Evolutionary conservation across 1,139 yeast genomes (phyloP), one percentile per base, ranked within the genome.

Genomic region (Suhomyces maxii): DNA sequence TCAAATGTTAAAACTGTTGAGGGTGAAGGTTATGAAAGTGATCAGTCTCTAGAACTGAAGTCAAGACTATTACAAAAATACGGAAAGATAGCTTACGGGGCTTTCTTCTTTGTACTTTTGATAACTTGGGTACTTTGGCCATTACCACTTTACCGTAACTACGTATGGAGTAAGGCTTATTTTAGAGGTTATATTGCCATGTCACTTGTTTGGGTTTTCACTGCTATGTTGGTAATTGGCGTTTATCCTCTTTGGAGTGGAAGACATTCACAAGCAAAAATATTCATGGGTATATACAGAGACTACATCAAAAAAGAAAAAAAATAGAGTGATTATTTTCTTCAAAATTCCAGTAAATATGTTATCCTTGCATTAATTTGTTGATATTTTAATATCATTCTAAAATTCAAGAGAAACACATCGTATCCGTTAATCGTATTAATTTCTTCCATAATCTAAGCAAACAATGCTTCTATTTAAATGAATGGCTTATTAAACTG

Each of bases 41-140:
- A 25, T 4, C 36, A 44, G 5, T 18, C 30, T 11, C n/a, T 3
- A 6, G 38, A 36, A 25, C 38, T 23, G 13, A 12, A 34, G 26
- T n/a, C 26, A 10, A 33, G 41, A 40, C 8, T 35, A 41, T 13
- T 41, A 42, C n/a, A 55, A 48, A 37, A 42, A 53, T 32, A 43
- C 53, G 3, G 49, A 49, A 8, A 50, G 44, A 48, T 68, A 7
- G 69, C 76, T 3, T 60, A 65, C 36, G 63, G 59, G 12, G 61
- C 70, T 10, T 55, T 64, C 32, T 46, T 64, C 1, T 53, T 67
- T 34, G 57, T 59, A 12, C 51, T 72, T 18, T 59, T 72, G 26
- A 46, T 71, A 5, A 67, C 66, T 25, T 68, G 69, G 71, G 73
- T 73, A 8, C 41, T 75, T 9, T 74, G 78, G 78, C 79, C 80